phyloP scores from a whole-genome alignment of 1,284 basidiomycete species.

The Testicularia cyperi region DNA sequence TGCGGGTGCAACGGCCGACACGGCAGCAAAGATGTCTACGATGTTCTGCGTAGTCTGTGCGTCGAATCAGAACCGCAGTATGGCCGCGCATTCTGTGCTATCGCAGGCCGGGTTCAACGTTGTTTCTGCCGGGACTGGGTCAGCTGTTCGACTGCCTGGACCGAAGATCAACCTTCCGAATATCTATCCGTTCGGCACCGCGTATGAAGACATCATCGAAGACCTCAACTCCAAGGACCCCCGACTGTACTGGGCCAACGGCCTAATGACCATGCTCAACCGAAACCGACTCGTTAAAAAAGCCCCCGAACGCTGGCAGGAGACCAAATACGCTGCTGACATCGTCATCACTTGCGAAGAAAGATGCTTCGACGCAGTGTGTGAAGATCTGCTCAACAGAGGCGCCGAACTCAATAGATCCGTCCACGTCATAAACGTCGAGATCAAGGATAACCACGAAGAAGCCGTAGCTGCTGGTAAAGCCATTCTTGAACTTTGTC shows the following conservation, averaged over 20 bases:
- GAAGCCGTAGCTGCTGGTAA: conserved; percentile 93
- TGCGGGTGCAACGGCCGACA: neutral
- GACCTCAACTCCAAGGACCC: conserved; percentile 86
- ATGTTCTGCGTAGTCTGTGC: conserved; percentile 95
- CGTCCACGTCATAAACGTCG: conserved; percentile 95
- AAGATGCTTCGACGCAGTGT: conserved; percentile 96
- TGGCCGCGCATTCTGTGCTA: conserved; percentile 94
- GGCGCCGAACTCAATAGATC: conserved; percentile 90
- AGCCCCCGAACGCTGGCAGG: conserved; percentile 96
- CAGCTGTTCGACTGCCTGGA: conserved; percentile 91
- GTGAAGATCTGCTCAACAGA: conserved; percentile 85
- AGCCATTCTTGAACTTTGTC: conserved; percentile 89
- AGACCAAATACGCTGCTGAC: conserved; percentile 80
- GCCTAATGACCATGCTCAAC: conserved; percentile 95
- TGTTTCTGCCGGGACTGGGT: conserved; percentile 92
- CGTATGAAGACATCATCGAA: conserved; percentile 92
- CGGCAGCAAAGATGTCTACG: conserved; percentile 4
- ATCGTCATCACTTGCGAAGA: conserved; percentile 99
- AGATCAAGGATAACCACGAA: conserved; percentile 99
- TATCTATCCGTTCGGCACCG: conserved; percentile 96
- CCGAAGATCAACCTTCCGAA: conserved; percentile 97
- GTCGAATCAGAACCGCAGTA: conserved; percentile 97
- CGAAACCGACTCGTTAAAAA: conserved; percentile 87
- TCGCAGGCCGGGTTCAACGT: conserved; percentile 83
- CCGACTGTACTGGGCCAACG: conserved; percentile 85